phyloP scores from a whole-genome alignment of 805 yeast species.

The Candida verbasci region DNA sequence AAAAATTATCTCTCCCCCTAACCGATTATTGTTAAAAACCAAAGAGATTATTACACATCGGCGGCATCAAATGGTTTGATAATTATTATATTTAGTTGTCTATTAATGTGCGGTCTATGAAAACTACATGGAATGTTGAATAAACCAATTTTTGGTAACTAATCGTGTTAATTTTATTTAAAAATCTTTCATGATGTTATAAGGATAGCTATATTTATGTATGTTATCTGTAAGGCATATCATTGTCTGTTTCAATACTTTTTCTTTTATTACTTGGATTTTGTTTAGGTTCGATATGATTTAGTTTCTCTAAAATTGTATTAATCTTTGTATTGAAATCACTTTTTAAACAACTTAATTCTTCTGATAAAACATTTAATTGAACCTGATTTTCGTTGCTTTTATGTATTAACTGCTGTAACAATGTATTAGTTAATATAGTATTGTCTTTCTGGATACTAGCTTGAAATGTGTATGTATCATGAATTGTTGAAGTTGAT shows the following conservation, averaged over 20 bases:
- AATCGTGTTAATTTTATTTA: too few relatives aligned
- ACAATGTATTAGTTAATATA: background rate
- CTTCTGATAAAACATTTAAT: background rate
- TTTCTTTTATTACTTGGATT: background rate
- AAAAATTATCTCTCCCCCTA: too few relatives aligned
- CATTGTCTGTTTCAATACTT: background rate
- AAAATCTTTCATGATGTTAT: too few relatives aligned
- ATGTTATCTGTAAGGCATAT: too few relatives aligned
- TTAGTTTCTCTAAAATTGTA: background rate
- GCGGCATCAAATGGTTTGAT: too few relatives aligned
- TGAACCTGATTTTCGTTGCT: background rate
- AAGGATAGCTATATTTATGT: too few relatives aligned
- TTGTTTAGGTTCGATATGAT: background rate
- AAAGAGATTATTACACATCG: too few relatives aligned
- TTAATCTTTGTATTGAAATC: background rate
- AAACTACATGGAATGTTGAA: too few relatives aligned
- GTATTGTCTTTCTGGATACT: background rate
- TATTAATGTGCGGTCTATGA: too few relatives aligned
- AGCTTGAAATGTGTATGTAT: background rate
- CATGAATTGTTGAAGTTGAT: conserved; percentile 1
- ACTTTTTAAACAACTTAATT: background rate
- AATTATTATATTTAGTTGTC: too few relatives aligned
- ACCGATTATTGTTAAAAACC: too few relatives aligned
- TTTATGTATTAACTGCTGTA: conserved; percentile 1
- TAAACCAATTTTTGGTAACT: too few relatives aligned